phyloP scores from a whole-genome alignment of 805 yeast species.

The Pichia scutulata region DNA sequence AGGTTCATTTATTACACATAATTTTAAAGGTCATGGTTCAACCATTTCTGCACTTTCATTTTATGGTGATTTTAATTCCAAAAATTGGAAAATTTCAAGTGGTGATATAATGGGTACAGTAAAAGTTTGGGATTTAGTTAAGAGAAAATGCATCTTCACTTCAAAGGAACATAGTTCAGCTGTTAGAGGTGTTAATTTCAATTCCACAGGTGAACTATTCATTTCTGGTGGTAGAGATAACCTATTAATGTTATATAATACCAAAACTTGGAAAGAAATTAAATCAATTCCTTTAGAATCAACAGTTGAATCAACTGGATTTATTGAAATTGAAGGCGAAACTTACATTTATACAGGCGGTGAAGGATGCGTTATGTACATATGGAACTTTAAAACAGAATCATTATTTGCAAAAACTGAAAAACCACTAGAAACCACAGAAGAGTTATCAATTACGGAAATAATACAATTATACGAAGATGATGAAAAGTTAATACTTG shows the following conservation, averaged over 20 bases:
- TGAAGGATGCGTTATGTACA: constrained; percentile 55
- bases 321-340: constrained; percentile 30
- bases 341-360: constrained; percentile 67
- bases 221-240: constrained; percentile 89
- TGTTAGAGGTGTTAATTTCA: constrained; percentile 75
- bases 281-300: constrained; percentile 69
- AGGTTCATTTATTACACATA: constrained; percentile 82
- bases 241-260: constrained; percentile 53
- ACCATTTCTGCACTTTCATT: constrained; percentile 70
- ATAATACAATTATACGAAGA: constrained; percentile 30
- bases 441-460: constrained; percentile 66
- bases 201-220: constrained; percentile 43
- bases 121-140: constrained; percentile 59
- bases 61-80: constrained; percentile 62
- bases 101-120: constrained; percentile 54
- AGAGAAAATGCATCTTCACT: constrained; percentile 56
- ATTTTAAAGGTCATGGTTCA: constrained; percentile 88
- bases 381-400: constrained; percentile 54
- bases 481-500: constrained; percentile 37
- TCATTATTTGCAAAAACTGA: constrained; percentile 36
- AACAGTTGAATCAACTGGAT: constrained; percentile 66
- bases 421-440: constrained; percentile 50
- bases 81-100: constrained; percentile 71
- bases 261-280: constrained; percentile 43
- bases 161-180: constrained; percentile 75